A percentile compares a stretch with the other conserved stretches of the same genome.
These are phyloP conservation scores for Candida patagonica DNA, from an alignment of 805 yeast species.

Conservation along the genomic window DNA sequence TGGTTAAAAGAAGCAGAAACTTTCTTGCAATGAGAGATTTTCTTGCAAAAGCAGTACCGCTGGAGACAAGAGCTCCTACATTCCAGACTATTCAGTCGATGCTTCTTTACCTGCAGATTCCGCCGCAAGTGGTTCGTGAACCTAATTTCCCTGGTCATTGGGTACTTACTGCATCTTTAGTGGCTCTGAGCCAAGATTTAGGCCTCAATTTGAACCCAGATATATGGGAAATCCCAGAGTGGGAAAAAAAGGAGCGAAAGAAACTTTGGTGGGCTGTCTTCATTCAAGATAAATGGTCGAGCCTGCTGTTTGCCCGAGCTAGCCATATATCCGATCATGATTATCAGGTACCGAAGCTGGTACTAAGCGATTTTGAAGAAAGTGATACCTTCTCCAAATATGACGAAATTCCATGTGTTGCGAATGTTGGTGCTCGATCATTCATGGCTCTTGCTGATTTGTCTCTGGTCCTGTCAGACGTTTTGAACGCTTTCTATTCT, in stretches of 20 bases:
- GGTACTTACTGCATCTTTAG: constrained; percentile 18
- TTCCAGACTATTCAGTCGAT: constrained; percentile 32
- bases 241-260: constrained; percentile 22
- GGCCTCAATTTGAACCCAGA: constrained; percentile 21
- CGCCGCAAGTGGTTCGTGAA: constrained; percentile 4
- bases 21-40: constrained; percentile 14
- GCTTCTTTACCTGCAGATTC: constrained; percentile 24
- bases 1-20: too few relatives aligned
- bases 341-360: too few relatives aligned
- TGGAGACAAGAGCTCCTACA: constrained; percentile 23
- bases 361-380: too few relatives aligned
- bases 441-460: too few relatives aligned
- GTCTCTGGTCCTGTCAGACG: too few relatives aligned
- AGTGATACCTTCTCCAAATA: too few relatives aligned
- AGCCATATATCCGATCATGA: too few relatives aligned
- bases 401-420: too few relatives aligned
- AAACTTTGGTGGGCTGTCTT: constrained; percentile 24
- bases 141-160: constrained; percentile 24
- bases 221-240: constrained; percentile 23
- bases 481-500: too few relatives aligned
- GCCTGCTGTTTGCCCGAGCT: too few relatives aligned
- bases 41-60: constrained; percentile 16
- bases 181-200: constrained; percentile 19
- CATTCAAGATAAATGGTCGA: constrained; percentile 21
- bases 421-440: too few relatives aligned